Evolutionary conservation across 805 yeast genomes (phyloP), one percentile per base, ranked within the genome.

Genomic region (Spathaspora girioi): DNA sequence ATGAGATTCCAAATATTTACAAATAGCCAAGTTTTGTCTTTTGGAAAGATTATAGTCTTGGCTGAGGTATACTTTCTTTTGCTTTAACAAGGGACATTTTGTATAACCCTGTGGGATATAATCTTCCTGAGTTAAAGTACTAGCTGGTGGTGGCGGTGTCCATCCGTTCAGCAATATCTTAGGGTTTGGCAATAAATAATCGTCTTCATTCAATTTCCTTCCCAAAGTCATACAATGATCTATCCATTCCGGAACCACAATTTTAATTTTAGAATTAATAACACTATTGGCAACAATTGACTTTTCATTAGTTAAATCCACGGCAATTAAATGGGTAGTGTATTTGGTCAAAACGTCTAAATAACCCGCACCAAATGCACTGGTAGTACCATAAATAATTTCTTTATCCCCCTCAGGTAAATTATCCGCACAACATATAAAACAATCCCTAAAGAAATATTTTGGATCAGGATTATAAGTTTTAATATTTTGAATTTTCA

Each of bases 231-330:
- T 71, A 61, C 92, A 86, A 52, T 81, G 87, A 48, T 84, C 84
- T 12, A 92, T 67, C 97, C 97, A 93, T 18, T 82, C 80, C 0
- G 97, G 96, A 2, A 78, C 71, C 2, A 92, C 94, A 14, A 84
- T 76, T 46, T 78, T 75, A 35, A 87, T 83, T 38, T 54, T 49
- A 5, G 43, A 49, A 38, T 50, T 49, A 9, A 62, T 55, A 12
- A 66, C 66, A 45, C 77, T 68, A 2, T 75, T 70, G 0, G 88
- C 89, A 23, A 80, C 73, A 38, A 82, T 74, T 45, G 84, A 79
- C 52, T 82, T 82, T 49, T 82, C 87, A 50, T 82, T 80, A 2
- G 79, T 65, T 35, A 69, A 62, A 55, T 80, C 81, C 4, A 66
- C 61, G 0, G 93, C 80, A 18, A 93, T 71, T 35, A 90, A 75